Percentiles rank a stretch among this genome's conserved stretches.
These are phyloP conservation scores for Coniella lustricola DNA, from an alignment of 2,329 filamentous ascomycete species.

Conservation along the genomic window DNA sequence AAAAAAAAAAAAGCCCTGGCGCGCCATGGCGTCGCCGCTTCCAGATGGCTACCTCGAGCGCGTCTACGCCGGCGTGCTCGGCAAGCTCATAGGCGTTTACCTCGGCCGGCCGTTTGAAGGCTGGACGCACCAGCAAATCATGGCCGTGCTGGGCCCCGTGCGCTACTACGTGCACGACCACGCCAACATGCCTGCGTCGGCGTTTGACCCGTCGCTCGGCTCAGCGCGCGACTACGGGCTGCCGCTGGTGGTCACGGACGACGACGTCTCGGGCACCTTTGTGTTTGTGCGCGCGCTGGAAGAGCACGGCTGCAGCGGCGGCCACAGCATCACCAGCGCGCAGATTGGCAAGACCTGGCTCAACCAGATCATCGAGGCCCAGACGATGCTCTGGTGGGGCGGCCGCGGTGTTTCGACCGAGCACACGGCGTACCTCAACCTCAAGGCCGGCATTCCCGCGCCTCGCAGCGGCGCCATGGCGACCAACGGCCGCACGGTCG, in stretches of 20 bases:
- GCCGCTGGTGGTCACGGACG: conserved; percentile 27
- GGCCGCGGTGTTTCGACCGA: conserved; percentile 31
- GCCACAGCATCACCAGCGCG: conserved; percentile 15
- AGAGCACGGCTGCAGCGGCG: conserved; percentile 24
- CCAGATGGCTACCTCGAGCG: conserved; percentile 25
- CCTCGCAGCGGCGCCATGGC: conserved; percentile 24
- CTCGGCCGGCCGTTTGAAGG: conserved; percentile 30
- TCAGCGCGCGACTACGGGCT: conserved; percentile 13
- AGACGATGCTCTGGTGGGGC: conserved; percentile 32
- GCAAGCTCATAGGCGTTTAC: conserved; percentile 32
- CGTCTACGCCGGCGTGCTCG: conserved; percentile 32
- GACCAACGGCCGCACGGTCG: conserved; percentile 25
- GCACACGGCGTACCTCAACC: conserved; percentile 31
- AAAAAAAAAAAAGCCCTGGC: no score
- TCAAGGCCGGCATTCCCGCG: conserved; percentile 29
- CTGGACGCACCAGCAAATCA: conserved; percentile 29
- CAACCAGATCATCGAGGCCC: conserved; percentile 25
- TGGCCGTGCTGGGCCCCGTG: conserved; percentile 25
- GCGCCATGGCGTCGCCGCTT: conserved; percentile 1
- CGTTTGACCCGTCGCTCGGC: neutral
- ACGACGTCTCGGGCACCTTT: conserved; percentile 30
- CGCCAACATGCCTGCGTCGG: conserved; percentile 2
- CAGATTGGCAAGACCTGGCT: conserved; percentile 26
- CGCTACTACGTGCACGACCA: conserved; percentile 27
- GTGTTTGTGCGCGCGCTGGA: conserved; percentile 29